Percentiles rank a stretch among this genome's conserved stretches.
These are phyloP conservation scores for Elymus sibiricus DNA, from an alignment of 176 grass and related monocot species.

Conservation along the genomic window DNA sequence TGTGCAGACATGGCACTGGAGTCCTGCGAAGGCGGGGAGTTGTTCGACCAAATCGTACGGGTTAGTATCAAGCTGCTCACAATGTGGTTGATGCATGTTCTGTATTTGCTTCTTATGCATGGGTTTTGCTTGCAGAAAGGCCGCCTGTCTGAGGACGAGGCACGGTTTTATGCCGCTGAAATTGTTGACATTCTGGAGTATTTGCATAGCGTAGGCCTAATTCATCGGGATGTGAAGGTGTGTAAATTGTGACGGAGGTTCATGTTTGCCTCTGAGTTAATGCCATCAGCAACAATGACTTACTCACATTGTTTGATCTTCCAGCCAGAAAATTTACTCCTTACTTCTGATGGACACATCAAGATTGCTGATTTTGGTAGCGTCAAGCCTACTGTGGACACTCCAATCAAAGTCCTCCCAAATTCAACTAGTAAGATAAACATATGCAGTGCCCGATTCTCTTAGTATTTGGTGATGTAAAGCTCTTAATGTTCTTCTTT, in stretches of 20 bases:
- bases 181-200: slow-evolving; percentile 92
- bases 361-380: slow-evolving; percentile 99
- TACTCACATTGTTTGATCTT: slow-evolving; percentile 9
- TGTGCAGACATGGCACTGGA: slow-evolving; percentile 90
- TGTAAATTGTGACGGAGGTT: background rate
- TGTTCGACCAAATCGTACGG: slow-evolving; percentile 91
- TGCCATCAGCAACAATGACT: background rate
- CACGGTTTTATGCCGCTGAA: slow-evolving; percentile 87
- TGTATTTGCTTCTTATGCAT: background rate
- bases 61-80: slow-evolving; percentile 30
- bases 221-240: slow-evolving; percentile 97
- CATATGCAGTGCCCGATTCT: background rate
- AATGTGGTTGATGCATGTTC: background rate
- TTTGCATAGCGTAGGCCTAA: slow-evolving; percentile 72
- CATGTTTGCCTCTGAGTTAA: background rate
- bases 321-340: slow-evolving; percentile 96
- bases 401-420: slow-evolving; percentile 77
- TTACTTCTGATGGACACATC: slow-evolving; percentile 89
- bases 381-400: slow-evolving; percentile 83
- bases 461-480: slow-evolving; percentile 3
- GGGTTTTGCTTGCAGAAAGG: slow-evolving; percentile 52
- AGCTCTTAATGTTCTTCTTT: background rate
- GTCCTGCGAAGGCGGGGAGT: slow-evolving; percentile 92
- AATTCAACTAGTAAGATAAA: slow-evolving; percentile 77
- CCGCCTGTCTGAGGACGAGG: slow-evolving; percentile 64